Base-by-base conservation (phyloP, 169 alveolate genomes). In the Eimeria falciformis region DNA sequence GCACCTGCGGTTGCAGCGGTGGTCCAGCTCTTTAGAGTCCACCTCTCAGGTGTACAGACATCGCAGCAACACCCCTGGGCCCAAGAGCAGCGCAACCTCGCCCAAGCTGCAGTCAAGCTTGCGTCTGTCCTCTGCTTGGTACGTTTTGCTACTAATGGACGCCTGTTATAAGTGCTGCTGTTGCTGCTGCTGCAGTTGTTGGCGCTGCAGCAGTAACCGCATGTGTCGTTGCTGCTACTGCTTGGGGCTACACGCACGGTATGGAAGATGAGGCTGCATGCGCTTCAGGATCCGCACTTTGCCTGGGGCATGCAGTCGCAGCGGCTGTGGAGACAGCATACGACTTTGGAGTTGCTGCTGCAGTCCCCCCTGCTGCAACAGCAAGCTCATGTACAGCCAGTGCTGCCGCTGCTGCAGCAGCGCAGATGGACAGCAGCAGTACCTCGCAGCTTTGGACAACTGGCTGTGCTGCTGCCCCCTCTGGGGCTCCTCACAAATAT, bases 1-100 rank as follows among this genome's bases (percentile, higher is more conserved):
- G 88, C 88, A 11, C 88, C 88, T 78, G 88, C 65, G 21, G 88
- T 78, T 78, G 88, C 88, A 5, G 88, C 88, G 9, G 88, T 78
- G 7, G 88, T 29, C 5, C 88, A 78, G 71, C 88, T 78, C 2
- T 78, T 78, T 40, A 7, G 14, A 4, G 73, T 78, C 9, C 88
- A 78, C 55, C 88, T 78, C 40, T 78, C 88, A 53, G 88, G 88
- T 50, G 88, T 53, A 27, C 88, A 78, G 50, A n/a, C 88, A 37
- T 46, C 46, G 3, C 73, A 29, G 88, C 73, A 50, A 69, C 88
- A 78, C 3, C 6, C 3, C 21, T 17, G 33, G 88, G 46, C n/a
- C 45, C 88, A 50, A 46, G 66, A 78, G 88, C 73, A 46, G 33
- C 47, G 17, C 55, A 78, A 53, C 73, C 50, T 78, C 37, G 73